Base-by-base conservation (phyloP, 1,284 basidiomycete genomes). In the Ustilago trichophora region DNA sequence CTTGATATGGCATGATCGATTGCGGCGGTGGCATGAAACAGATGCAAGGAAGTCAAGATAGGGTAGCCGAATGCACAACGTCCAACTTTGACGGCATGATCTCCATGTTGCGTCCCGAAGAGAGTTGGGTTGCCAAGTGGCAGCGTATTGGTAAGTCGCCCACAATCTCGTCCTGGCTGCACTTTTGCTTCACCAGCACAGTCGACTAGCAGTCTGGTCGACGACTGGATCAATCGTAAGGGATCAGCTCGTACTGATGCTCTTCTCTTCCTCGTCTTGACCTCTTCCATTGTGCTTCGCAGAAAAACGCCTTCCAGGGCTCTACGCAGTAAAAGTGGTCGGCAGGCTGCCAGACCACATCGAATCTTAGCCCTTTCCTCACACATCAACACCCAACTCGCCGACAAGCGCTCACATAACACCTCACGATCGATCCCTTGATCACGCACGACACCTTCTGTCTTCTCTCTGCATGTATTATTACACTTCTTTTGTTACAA, bases 71-170 rank as follows among this genome's bases (percentile, higher is more conserved):
- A 54, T 97, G 93, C 83, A 98, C 95, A 9, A 95, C 92, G n/a
- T 89, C 90, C 1, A 89, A 91, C 69, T 98, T 91, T 76, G 95
- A 98, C 77, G 96, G 96, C 16, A 87, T 93, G 44, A 91, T 98
- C 73, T 88, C 93, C 5, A 88, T 94, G 67, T 88, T 94, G 51
- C 88, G 92, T 75, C 91, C 94, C 1, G 89, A 92, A 73, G 87
- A 88, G 60, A 94, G 92, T 82, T 98, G 95, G 95, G 93, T 98
- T 10, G 91, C 92, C 7, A 73, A 73, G 47, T 78, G 72, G 75
- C 72, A 74, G 33, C 59, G 69, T 0, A 66, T 80, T 18, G 63
- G 71, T 77, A 54, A 53, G 68, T 71, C 15, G 3, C 6, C 4
- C n/a, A 16, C 21, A 3, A 24, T 16, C 6, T 27, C n/a, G n/a